phyloP scores from a whole-genome alignment of 768 basidiomycete species.

The Agaricus sinodeliciosus region DNA sequence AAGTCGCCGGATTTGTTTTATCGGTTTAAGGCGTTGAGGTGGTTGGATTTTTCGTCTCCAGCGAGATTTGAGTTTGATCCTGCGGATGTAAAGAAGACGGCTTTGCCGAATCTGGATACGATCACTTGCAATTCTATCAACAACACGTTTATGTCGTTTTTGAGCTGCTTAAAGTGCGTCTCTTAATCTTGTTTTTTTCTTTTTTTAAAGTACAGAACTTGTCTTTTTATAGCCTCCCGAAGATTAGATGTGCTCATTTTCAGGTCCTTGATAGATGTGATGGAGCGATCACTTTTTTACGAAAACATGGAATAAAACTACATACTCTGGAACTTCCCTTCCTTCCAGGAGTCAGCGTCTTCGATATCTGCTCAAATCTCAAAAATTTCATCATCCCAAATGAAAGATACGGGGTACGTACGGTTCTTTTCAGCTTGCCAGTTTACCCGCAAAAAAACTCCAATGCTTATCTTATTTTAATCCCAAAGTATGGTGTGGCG shows the following conservation, averaged over 20 bases:
- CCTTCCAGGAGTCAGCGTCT: conserved; percentile 5
- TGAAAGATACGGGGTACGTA: conserved; percentile 4
- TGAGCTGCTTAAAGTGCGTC: neutral
- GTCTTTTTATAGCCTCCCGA: neutral
- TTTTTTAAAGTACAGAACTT: neutral
- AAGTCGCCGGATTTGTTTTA: conserved; percentile 2
- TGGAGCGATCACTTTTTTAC: neutral
- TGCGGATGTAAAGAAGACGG: neutral
- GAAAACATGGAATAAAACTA: conserved; percentile 1
- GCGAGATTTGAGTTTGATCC: conserved; percentile 1
- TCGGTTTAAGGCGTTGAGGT: neutral
- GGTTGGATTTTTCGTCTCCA: neutral
- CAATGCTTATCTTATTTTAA: neutral
- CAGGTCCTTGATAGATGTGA: neutral
- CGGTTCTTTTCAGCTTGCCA: too few relatives aligned
- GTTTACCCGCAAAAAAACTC: neutral
- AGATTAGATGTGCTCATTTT: neutral
- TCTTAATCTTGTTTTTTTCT: neutral
- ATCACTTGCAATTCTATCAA: neutral
- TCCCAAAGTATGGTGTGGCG: neutral
- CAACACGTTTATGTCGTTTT: neutral
- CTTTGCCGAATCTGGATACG: conserved; percentile 2
- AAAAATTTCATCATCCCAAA: neutral
- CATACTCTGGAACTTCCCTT: neutral
- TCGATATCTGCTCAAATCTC: conserved; percentile 2